Evolutionary conservation across 768 basidiomycete genomes (phyloP).

Genomic region (Pleurotus sapidus): DNA sequence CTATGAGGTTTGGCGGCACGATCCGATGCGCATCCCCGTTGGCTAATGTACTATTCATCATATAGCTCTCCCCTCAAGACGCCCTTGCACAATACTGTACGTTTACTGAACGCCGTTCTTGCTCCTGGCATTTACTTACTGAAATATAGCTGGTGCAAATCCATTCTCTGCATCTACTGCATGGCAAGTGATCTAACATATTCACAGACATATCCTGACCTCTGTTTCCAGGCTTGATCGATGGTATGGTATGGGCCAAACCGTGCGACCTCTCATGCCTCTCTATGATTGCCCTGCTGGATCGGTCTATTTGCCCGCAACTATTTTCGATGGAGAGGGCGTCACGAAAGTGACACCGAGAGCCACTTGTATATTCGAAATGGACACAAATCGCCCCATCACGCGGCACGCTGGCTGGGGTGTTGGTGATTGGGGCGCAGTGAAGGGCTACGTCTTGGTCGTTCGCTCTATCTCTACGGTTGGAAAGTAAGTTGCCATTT

Average conservation of each 20-base stretch:
- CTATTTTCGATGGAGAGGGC: conserved; percentile 31
- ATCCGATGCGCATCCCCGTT: background rate
- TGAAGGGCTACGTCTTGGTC: conserved; percentile 57
- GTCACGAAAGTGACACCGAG: conserved; percentile 35
- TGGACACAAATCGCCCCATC: conserved; percentile 55
- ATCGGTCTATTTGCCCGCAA: conserved; percentile 27
- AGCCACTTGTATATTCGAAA: conserved; percentile 65
- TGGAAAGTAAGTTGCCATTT: conserved; percentile 48
- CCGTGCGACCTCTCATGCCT: conserved; percentile 56
- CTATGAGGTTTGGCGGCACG: conserved; percentile 42
- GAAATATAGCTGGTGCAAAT: conserved; percentile 48
- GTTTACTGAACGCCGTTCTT: background rate
- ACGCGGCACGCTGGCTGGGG: conserved; percentile 54
- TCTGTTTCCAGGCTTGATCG: conserved; percentile 39
- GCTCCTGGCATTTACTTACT: background rate
- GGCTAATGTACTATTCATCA: background rate
- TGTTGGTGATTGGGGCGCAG: conserved; percentile 55
- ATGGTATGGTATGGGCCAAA: conserved; percentile 59
- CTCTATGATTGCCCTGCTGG: conserved; percentile 62
- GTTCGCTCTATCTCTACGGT: conserved; percentile 58
- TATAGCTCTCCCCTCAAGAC: conserved; percentile 57
- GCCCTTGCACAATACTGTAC: conserved; percentile 58
- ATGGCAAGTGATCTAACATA: conserved; percentile 21
- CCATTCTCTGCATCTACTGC: conserved; percentile 60
- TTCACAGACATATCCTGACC: background rate